Conservation (phyloP, 2,329 filamentous ascomycete species). For the Pseudogymnoascus sp. region DNA sequence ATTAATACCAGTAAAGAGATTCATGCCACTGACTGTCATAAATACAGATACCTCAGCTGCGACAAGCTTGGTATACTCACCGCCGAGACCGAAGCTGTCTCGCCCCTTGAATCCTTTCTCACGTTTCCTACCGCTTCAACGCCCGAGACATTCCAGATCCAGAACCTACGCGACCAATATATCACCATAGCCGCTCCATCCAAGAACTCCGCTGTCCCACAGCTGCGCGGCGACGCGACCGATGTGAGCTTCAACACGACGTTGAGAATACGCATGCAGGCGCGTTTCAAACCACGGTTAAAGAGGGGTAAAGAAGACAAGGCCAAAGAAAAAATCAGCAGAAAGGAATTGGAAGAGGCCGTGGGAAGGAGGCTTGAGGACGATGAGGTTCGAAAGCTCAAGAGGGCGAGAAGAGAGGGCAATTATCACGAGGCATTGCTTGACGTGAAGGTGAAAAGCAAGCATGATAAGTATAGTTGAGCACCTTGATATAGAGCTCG, state of each 20-base stretch:
- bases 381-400: slow-evolving; percentile 76
- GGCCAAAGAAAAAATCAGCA: slow-evolving; percentile 75
- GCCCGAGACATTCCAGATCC: slow-evolving; percentile 64
- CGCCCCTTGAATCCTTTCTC: slow-evolving; percentile 73
- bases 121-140: slow-evolving; percentile 57
- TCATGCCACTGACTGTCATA: slow-evolving; percentile 8
- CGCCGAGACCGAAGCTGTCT: slow-evolving; percentile 73
- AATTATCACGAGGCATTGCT: slow-evolving; percentile 83
- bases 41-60: slow-evolving; percentile 67
- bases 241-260: slow-evolving; percentile 61
- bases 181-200: slow-evolving; percentile 52
- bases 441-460: slow-evolving; percentile 82
- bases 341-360: slow-evolving; percentile 74
- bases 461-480: slow-evolving; percentile 76
- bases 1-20: background rate
- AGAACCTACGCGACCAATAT: slow-evolving; percentile 65
- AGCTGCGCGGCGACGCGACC: slow-evolving; percentile 70
- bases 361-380: slow-evolving; percentile 72
- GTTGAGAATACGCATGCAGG: slow-evolving; percentile 84
- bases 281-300: slow-evolving; percentile 79
- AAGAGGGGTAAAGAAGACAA: slow-evolving; percentile 77
- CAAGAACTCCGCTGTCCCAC: slow-evolving; percentile 44
- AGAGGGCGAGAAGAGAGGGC: slow-evolving; percentile 75
- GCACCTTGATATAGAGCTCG: background rate
- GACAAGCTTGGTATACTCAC: slow-evolving; percentile 74